Evolutionary conservation across 169 alveolate genomes (phyloP).

Genomic region (Plasmodium malariae): DNA sequence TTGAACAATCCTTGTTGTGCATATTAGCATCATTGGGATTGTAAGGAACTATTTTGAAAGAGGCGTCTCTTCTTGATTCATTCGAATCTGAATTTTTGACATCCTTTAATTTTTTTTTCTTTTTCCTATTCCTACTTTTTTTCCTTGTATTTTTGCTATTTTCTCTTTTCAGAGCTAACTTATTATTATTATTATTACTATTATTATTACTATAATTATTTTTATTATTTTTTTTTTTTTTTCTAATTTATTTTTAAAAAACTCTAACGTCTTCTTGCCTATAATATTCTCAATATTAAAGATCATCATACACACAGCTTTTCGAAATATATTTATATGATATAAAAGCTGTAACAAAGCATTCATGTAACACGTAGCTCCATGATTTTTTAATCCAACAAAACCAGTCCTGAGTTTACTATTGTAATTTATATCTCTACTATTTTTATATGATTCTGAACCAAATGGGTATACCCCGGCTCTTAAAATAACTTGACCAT

Average conservation of each 20-base stretch:
- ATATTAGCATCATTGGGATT: background rate
- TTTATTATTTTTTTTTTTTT: slow-evolving; percentile 16
- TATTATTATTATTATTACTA: too few relatives aligned
- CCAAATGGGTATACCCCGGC: slow-evolving; percentile 88
- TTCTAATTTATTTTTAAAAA: slow-evolving; percentile 65
- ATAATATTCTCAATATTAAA: slow-evolving; percentile 81
- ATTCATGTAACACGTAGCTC: slow-evolving; percentile 99
- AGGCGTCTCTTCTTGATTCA: background rate
- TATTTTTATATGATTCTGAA: slow-evolving; percentile 82
- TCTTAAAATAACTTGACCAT: slow-evolving; percentile 85
- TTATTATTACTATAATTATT: too few relatives aligned
- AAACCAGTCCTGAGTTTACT: slow-evolving; percentile 92
- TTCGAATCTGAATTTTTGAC: slow-evolving; percentile 4
- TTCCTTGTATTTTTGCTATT: too few relatives aligned
- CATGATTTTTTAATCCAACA: slow-evolving; percentile 96
- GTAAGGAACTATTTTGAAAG: slow-evolving; percentile 12
- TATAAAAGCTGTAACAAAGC: slow-evolving; percentile 97
- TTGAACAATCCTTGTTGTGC: too few relatives aligned
- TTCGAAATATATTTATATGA: slow-evolving; percentile 97
- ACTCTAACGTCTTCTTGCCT: slow-evolving; percentile 74
- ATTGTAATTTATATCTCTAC: slow-evolving; percentile 81
- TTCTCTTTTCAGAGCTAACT: background rate
- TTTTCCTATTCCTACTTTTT: too few relatives aligned
- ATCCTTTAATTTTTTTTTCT: background rate
- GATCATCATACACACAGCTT: slow-evolving; percentile 90